phyloP scores from a whole-genome alignment of 805 yeast species.

The Zygosaccharomyces pseudorouxii region DNA sequence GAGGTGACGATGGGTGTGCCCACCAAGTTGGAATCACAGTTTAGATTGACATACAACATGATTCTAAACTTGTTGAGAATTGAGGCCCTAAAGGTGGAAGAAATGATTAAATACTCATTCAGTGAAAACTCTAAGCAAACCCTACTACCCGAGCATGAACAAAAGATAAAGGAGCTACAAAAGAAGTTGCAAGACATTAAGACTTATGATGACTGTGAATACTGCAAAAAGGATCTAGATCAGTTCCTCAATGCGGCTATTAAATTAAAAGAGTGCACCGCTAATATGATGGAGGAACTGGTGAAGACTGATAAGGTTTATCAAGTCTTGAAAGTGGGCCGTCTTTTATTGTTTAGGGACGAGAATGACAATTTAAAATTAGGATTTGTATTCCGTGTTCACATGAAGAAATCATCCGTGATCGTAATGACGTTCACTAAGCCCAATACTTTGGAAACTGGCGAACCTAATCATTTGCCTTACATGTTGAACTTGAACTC shows the following conservation, averaged over 20 bases:
- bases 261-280: constrained; percentile 43
- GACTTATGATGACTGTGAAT: constrained; percentile 35
- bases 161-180: constrained; percentile 51
- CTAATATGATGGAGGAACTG: constrained; percentile 45
- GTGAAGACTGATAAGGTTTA: constrained; percentile 45
- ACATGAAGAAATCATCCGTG: constrained; percentile 22
- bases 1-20: constrained; percentile 85
- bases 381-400: constrained; percentile 51
- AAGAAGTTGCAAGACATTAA: constrained; percentile 41
- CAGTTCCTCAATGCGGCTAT: constrained; percentile 42
- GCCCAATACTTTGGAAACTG: constrained; percentile 26
- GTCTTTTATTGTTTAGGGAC: constrained; percentile 56
- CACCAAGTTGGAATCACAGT: constrained; percentile 85
- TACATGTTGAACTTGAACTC: constrained; percentile 30
- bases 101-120: constrained; percentile 94
- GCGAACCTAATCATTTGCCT: constrained; percentile 36
- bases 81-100: constrained; percentile 94
- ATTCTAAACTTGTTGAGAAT: constrained; percentile 84
- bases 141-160: constrained; percentile 78
- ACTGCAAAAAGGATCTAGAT: constrained; percentile 41
- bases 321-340: constrained; percentile 48
- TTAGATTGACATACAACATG: constrained; percentile 93
- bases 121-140: constrained; percentile 87
- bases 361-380: constrained; percentile 33
- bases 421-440: constrained; percentile 34